phyloP scores from a whole-genome alignment of 352 stramenopile species.

The Globisporangium nodosum region DNA sequence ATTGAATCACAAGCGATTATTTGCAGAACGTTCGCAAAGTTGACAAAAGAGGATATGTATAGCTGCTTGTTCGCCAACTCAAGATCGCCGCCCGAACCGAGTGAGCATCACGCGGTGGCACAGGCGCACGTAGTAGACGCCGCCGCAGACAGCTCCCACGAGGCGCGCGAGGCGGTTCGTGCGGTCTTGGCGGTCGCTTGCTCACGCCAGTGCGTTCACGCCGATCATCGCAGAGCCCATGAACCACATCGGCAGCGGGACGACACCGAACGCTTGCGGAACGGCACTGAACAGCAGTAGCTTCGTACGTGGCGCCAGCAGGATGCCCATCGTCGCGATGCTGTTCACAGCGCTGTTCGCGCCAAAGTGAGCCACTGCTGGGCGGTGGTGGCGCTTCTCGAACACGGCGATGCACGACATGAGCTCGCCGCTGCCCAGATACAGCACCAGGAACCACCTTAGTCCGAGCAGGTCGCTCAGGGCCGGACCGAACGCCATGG shows the following conservation, averaged over 20 bases:
- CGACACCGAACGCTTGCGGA: too few relatives aligned
- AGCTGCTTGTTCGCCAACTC: not conserved
- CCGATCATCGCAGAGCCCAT: constrained; percentile 67
- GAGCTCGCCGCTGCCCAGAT: constrained; percentile 63
- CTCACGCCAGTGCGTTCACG: constrained; percentile 63
- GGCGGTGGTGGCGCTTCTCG: constrained; percentile 44
- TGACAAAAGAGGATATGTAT: not conserved
- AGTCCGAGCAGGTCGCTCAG: constrained; percentile 63
- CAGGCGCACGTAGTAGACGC: constrained; percentile 57
- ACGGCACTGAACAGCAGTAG: constrained; percentile 74
- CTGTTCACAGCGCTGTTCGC: constrained; percentile 76
- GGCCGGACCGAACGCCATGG: constrained; percentile 73
- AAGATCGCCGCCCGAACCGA: not conserved
- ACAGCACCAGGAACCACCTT: constrained; percentile 65
- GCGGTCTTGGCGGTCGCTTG: constrained; percentile 37
- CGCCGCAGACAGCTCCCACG: constrained; percentile 53
- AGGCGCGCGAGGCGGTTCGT: constrained; percentile 77
- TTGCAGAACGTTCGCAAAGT: not conserved
- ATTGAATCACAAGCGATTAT: not conserved
- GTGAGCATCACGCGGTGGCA: not conserved
- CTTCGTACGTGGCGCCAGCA: constrained; percentile 65
- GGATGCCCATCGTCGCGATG: constrained; percentile 66
- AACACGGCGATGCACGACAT: constrained; percentile 55
- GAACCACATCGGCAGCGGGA: constrained; percentile 66
- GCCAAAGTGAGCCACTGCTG: constrained; percentile 50